These are phyloP conservation scores for Ganoderma lingzhi DNA, from an alignment of 1,284 basidiomycete genomes.

Conservation along the genomic window DNA sequence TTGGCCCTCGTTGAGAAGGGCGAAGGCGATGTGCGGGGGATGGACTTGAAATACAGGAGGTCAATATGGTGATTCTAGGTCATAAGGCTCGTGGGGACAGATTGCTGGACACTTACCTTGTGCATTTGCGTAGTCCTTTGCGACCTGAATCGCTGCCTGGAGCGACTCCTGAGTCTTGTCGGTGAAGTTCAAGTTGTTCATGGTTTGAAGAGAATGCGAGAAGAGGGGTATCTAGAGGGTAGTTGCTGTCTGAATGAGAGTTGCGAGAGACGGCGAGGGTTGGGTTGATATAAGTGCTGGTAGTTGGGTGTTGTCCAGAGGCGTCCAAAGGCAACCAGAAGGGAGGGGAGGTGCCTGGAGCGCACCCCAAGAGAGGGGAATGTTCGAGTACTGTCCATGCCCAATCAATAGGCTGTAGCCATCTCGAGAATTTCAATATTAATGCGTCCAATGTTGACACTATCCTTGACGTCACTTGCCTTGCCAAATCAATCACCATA, in stretches of 20 bases:
- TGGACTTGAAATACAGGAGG: slow-evolving; percentile 56
- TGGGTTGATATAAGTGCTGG: slow-evolving; percentile 31
- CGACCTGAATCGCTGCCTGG: slow-evolving; percentile 76
- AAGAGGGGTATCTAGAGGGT: slow-evolving; percentile 33
- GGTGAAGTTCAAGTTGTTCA: slow-evolving; percentile 75
- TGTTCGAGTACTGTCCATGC: slow-evolving; percentile 27
- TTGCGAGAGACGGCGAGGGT: slow-evolving; percentile 33
- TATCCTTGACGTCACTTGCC: slow-evolving; percentile 29
- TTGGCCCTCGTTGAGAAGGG: slow-evolving; percentile 71
- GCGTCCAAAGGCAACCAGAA: slow-evolving; percentile 22
- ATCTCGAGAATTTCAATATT: too few relatives aligned
- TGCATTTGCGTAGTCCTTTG: slow-evolving; percentile 84
- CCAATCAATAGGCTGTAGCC: too few relatives aligned
- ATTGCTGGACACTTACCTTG: slow-evolving; percentile 58
- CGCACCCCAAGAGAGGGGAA: slow-evolving; percentile 18
- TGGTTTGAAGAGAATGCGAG: slow-evolving; percentile 39
- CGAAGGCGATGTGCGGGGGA: slow-evolving; percentile 82
- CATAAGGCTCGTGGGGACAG: too few relatives aligned
- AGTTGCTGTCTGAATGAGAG: slow-evolving; percentile 29
- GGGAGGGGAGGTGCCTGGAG: slow-evolving; percentile 30
- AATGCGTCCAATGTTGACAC: background rate
- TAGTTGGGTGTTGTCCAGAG: slow-evolving; percentile 11
- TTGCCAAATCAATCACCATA: background rate
- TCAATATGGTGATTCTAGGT: slow-evolving; percentile 6
- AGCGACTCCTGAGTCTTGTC: slow-evolving; percentile 79